Percentiles rank a stretch among this genome's conserved stretches.
Conservation (phyloP, 352 stramenopile species). For the Pythium graminicola region DNA sequence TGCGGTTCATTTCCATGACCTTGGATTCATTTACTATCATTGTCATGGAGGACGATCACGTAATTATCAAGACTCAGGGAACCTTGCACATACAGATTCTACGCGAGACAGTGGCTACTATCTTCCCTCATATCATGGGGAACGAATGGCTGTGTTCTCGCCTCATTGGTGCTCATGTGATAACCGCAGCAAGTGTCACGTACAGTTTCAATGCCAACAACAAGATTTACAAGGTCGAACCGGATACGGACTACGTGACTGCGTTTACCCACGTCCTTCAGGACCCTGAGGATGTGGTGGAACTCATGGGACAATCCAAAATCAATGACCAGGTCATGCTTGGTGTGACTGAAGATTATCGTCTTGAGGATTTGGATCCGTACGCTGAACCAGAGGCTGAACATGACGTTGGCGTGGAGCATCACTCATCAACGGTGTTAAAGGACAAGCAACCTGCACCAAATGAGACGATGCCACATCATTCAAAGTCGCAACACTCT, state of each 20-base stretch:
- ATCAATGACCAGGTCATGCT: constrained; percentile 32
- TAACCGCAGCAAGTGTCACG: constrained; percentile 15
- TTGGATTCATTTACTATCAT: constrained; percentile 29
- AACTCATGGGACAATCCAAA: constrained; percentile 27
- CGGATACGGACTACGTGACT: constrained; percentile 33
- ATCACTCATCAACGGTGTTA: no score
- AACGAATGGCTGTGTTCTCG: constrained; percentile 30
- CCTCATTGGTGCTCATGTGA: constrained; percentile 32
- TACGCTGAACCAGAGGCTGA: neutral
- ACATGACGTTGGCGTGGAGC: no score
- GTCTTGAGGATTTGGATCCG: constrained; percentile 2
- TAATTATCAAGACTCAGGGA: constrained; percentile 28
- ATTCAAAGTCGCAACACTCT: no score
- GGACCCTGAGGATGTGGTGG: constrained; percentile 25
- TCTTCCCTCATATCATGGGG: constrained; percentile 38
- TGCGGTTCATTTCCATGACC: constrained; percentile 27
- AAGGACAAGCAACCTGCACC: no score
- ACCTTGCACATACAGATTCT: constrained; percentile 36
- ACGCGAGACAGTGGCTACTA: constrained; percentile 30
- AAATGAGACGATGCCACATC: no score
- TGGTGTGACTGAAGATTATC: constrained; percentile 1
- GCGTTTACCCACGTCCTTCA: constrained; percentile 29
- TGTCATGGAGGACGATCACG: constrained; percentile 23
- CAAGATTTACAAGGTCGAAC: constrained; percentile 23
- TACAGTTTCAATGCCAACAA: constrained; percentile 32